Conservation (phyloP, 2,329 filamentous ascomycete species). For the Trichophyton mentagrophytes region DNA sequence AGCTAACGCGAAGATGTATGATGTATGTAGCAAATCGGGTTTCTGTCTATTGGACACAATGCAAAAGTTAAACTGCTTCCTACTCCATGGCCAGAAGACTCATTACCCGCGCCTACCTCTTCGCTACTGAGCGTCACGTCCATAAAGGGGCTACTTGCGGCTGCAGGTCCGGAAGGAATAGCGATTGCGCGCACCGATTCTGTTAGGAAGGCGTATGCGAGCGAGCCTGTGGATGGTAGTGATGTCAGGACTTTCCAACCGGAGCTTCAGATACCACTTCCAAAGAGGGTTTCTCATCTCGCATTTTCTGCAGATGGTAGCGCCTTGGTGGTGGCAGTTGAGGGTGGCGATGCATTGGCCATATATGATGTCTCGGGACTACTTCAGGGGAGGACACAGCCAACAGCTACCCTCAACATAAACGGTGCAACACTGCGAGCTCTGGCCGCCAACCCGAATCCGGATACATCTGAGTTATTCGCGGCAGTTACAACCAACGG, state of each 20-base stretch:
- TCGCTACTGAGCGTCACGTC: conserved; percentile 78
- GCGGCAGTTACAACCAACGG: conserved; percentile 70
- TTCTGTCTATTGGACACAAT: conserved; percentile 66
- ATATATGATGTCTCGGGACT: conserved; percentile 67
- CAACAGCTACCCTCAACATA: conserved; percentile 64
- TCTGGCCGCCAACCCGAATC: conserved; percentile 78
- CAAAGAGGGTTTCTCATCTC: conserved; percentile 70
- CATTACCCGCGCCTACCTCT: conserved; percentile 60
- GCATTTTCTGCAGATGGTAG: conserved; percentile 83
- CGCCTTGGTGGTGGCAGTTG: conserved; percentile 69
- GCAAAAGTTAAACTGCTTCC: conserved; percentile 70
- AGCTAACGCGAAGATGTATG: not conserved
- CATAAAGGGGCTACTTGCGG: conserved; percentile 67
- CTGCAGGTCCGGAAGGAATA: conserved; percentile 69
- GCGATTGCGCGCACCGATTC: conserved; percentile 64
- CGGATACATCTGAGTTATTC: conserved; percentile 50
- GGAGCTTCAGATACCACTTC: conserved; percentile 58
- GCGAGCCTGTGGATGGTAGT: conserved; percentile 44
- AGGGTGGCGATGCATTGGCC: conserved; percentile 66
- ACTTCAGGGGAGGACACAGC: conserved; percentile 50
- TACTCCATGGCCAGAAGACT: conserved; percentile 57
- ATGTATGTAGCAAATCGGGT: conserved; percentile 53
- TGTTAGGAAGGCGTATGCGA: conserved; percentile 61
- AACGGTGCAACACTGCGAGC: conserved; percentile 61
- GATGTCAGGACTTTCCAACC: conserved; percentile 60